phyloP scores from a whole-genome alignment of 345 rosid species.

The Angophora floribunda region DNA sequence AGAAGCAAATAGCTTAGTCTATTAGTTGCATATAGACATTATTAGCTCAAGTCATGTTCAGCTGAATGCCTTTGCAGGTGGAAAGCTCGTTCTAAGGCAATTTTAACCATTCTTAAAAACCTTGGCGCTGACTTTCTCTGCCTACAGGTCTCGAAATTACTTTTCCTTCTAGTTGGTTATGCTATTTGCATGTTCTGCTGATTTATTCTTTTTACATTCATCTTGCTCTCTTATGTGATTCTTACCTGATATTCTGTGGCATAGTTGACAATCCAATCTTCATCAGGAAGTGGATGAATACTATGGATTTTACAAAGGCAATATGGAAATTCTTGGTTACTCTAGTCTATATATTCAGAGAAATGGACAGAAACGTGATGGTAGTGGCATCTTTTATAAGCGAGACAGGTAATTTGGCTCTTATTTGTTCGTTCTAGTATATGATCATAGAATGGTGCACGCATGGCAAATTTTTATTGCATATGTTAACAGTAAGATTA shows the following conservation, averaged over 20 bases:
- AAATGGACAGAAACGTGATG: slow-evolving; percentile 82
- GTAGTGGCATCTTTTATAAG: slow-evolving; percentile 85
- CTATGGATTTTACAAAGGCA: slow-evolving; percentile 59
- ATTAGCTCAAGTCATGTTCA: not conserved
- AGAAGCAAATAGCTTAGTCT: not conserved
- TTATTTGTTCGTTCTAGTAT: not conserved
- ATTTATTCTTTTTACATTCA: not conserved
- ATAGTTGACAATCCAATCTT: slow-evolving; percentile 4
- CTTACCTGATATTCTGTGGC: not conserved
- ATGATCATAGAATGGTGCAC: not conserved
- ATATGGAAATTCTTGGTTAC: slow-evolving; percentile 58
- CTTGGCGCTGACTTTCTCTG: slow-evolving; percentile 70
- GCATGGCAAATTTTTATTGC: not conserved
- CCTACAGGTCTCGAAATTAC: slow-evolving; percentile 47
- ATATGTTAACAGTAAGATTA: not conserved
- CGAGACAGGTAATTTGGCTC: slow-evolving; percentile 34
- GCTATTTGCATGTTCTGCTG: not conserved
- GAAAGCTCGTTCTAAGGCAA: slow-evolving; percentile 78
- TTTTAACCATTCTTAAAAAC: slow-evolving; percentile 48
- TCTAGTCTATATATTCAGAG: slow-evolving; percentile 73
- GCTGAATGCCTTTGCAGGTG: slow-evolving; percentile 34
- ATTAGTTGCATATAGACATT: not conserved
- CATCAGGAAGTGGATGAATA: slow-evolving; percentile 86
- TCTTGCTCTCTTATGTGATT: not conserved
- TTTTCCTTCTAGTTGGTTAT: not conserved